Conservation (phyloP, 805 yeast genomes). For the Priceomyces fermenticarens region DNA sequence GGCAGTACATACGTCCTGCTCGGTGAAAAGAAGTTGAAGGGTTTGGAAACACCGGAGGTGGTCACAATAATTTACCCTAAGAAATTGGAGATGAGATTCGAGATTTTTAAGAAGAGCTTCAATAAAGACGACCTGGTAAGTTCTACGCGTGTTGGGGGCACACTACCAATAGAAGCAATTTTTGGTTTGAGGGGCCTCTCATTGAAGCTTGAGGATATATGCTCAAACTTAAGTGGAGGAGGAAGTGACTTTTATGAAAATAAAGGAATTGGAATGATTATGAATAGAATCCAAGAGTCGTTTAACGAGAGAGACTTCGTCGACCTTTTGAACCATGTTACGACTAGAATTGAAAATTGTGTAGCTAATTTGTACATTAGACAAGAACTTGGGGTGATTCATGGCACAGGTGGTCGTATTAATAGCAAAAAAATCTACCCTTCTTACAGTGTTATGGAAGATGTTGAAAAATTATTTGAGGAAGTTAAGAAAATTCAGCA, state of each 20-base stretch:
- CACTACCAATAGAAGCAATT: slow-evolving; percentile 43
- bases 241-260: slow-evolving; percentile 24
- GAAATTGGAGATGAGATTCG: slow-evolving; percentile 57
- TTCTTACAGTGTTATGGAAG: slow-evolving; percentile 17
- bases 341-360: slow-evolving; percentile 66
- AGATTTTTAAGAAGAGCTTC: slow-evolving; percentile 31
- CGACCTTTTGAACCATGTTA: slow-evolving; percentile 58
- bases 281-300: slow-evolving; percentile 13
- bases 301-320: slow-evolving; percentile 43
- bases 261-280: slow-evolving; percentile 22
- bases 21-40: slow-evolving; percentile 90
- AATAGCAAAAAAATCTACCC: slow-evolving; percentile 16
- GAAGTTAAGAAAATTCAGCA: no score
- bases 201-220: slow-evolving; percentile 55
- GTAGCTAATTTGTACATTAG: slow-evolving; percentile 35
- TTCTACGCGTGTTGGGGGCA: slow-evolving; percentile 35
- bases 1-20: slow-evolving; percentile 67
- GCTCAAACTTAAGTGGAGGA: slow-evolving; percentile 50
- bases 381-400: slow-evolving; percentile 23
- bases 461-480: no score
- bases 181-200: slow-evolving; percentile 53
- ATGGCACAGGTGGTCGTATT: slow-evolving; percentile 22
- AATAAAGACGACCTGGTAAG: slow-evolving; percentile 17
- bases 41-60: slow-evolving; percentile 88
- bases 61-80: slow-evolving; percentile 78